These are phyloP conservation scores for Parasarocladium wereldwijsianum DNA, from an alignment of 2,329 filamentous ascomycete species.

Conservation along the genomic window DNA sequence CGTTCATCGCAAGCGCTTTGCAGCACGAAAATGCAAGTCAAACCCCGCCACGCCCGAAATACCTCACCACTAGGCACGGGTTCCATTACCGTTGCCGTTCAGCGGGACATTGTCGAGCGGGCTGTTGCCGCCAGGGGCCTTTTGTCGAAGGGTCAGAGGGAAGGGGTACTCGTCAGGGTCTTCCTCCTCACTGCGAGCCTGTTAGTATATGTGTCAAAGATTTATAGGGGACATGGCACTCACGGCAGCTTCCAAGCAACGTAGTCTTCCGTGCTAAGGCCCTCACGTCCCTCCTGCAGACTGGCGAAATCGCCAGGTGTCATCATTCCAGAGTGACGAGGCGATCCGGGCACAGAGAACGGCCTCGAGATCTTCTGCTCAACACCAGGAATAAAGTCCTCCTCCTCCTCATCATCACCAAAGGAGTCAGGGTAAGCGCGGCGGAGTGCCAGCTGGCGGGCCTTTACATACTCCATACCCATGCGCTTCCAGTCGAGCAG, in stretches of 20 bases:
- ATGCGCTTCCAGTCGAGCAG: conserved; percentile 98
- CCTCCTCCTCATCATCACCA: conserved; percentile 63
- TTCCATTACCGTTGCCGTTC: conserved; percentile 9
- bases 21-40: neutral
- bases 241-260: conserved; percentile 96
- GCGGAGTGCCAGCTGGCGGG: conserved; percentile 77
- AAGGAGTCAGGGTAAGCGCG: conserved; percentile 87
- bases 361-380: conserved; percentile 93
- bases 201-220: conserved; percentile 8
- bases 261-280: conserved; percentile 90
- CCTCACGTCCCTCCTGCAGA: conserved; percentile 85
- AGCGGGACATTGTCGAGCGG: conserved; percentile 17
- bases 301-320: conserved; percentile 96
- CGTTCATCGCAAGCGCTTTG: neutral
- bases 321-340: conserved; percentile 90
- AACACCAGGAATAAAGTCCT: conserved; percentile 80
- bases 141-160: conserved; percentile 40
- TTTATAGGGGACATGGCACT: conserved; percentile 34
- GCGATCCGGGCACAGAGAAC: conserved; percentile 86
- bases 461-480: conserved; percentile 99
- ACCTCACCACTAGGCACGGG: conserved; percentile 2
- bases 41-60: neutral
- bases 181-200: conserved; percentile 62
- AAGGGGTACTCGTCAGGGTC: conserved; percentile 62
- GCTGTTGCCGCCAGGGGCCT: conserved; percentile 24